These are phyloP conservation scores for Pulicaria dysenterica DNA, from an alignment of 129 eudicot species.

Conservation along the genomic window DNA sequence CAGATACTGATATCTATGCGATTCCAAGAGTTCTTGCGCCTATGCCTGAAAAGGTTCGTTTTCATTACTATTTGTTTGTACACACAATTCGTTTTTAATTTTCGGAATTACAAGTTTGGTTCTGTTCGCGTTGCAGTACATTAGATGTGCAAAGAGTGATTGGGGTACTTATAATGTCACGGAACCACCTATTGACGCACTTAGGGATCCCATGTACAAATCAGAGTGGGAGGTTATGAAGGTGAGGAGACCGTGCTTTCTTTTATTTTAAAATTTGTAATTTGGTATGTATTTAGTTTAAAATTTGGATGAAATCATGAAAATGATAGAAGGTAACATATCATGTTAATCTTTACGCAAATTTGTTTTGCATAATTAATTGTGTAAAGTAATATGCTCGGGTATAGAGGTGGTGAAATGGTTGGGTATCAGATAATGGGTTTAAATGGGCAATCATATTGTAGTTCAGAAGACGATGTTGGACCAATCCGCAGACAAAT, in stretches of 20 bases:
- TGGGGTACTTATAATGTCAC: slow-evolving; percentile 86
- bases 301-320: background rate
- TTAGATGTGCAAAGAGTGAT: slow-evolving; percentile 89
- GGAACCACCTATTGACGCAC: slow-evolving; percentile 98
- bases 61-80: slow-evolving; percentile 20
- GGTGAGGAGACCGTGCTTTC: slow-evolving; percentile 39
- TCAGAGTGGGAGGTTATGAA: slow-evolving; percentile 82
- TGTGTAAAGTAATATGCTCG: too few species aligned
- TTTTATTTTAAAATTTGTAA: too few species aligned
- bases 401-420: too few species aligned
- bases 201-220: slow-evolving; percentile 94
- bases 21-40: slow-evolving; percentile 97
- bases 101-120: background rate
- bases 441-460: too few species aligned
- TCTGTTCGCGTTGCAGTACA: slow-evolving; percentile 63
- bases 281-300: background rate
- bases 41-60: slow-evolving; percentile 83
- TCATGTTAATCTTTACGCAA: background rate
- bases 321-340: background rate
- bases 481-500: background rate
- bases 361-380: background rate
- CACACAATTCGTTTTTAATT: background rate
- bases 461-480: background rate
- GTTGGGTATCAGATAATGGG: too few species aligned
- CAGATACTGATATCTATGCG: slow-evolving; percentile 92